phyloP scores from a whole-genome alignment of 768 basidiomycete species.

The Pisolithus tinctorius region DNA sequence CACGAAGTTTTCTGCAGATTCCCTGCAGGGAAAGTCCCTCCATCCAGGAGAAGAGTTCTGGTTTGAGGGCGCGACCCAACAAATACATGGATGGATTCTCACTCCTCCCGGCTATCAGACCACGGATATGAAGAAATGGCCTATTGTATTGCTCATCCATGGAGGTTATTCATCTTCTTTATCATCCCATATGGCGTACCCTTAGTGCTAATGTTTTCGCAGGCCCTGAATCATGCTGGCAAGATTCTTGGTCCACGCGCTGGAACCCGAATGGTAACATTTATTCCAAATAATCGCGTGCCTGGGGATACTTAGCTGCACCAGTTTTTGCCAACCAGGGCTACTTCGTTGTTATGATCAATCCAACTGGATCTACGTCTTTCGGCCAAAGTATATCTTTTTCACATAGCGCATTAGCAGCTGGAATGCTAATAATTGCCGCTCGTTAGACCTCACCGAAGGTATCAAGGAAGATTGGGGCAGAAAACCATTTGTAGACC shows the following conservation, averaged over 20 bases:
- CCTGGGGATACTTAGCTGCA: background rate
- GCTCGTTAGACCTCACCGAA: conserved; percentile 61
- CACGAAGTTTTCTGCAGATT: conserved; percentile 56
- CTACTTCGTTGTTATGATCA: conserved; percentile 82
- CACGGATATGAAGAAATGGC: conserved; percentile 68
- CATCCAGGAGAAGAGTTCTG: conserved; percentile 73
- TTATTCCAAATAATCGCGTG: background rate
- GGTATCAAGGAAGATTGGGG: conserved; percentile 79
- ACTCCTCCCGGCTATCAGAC: conserved; percentile 73
- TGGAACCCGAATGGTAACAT: conserved; percentile 82
- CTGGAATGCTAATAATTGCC: background rate
- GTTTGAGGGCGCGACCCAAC: conserved; percentile 76
- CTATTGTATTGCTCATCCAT: conserved; percentile 74
- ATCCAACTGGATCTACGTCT: conserved; percentile 91
- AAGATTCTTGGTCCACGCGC: conserved; percentile 83
- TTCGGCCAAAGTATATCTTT: conserved; percentile 69
- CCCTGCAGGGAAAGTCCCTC: conserved; percentile 53
- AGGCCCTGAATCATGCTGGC: conserved; percentile 82
- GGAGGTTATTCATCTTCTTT: conserved; percentile 39
- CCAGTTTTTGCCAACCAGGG: conserved; percentile 80
- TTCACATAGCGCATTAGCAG: background rate
- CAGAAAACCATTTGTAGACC: conserved; percentile 76
- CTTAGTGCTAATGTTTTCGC: conserved; percentile 10
- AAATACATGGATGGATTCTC: conserved; percentile 81
- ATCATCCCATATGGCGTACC: background rate